Conservation (phyloP, 495 filamentous ascomycete genomes). For the Immersiella caudata region DNA sequence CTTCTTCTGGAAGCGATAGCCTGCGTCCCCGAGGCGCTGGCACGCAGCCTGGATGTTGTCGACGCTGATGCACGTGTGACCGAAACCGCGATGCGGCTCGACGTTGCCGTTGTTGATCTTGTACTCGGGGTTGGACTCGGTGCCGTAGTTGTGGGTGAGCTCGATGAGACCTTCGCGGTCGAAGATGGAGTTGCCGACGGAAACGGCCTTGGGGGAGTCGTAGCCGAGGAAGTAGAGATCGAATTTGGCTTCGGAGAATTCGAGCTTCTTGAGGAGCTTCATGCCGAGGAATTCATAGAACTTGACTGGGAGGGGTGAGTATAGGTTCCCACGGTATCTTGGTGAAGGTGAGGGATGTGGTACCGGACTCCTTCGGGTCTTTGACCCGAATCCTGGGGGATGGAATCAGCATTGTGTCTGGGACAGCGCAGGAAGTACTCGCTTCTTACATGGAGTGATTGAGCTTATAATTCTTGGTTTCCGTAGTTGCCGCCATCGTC, state of each 20-base stretch:
- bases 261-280: slow-evolving; percentile 75
- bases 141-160: slow-evolving; percentile 96
- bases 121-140: slow-evolving; percentile 82
- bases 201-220: slow-evolving; percentile 64
- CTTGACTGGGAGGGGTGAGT: slow-evolving; percentile 59
- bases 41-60: slow-evolving; percentile 92
- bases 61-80: slow-evolving; percentile 84
- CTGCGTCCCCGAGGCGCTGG: slow-evolving; percentile 82
- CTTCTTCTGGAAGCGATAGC: slow-evolving; percentile 93
- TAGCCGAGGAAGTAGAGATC: slow-evolving; percentile 85
- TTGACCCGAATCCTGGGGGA: slow-evolving; percentile 83
- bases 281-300: slow-evolving; percentile 96
- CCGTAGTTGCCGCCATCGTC: slow-evolving; percentile 70
- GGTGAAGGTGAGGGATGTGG: not conserved
- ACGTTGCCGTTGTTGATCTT: slow-evolving; percentile 86
- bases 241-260: slow-evolving; percentile 77
- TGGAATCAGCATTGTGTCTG: slow-evolving; percentile 30
- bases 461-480: slow-evolving; percentile 82
- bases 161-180: slow-evolving; percentile 90
- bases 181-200: slow-evolving; percentile 65
- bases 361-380: slow-evolving; percentile 81
- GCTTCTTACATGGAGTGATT: slow-evolving; percentile 81
- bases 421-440: no score
- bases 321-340: not conserved
- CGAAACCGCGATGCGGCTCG: slow-evolving; percentile 85